A percentile compares a stretch with the other conserved stretches of the same genome.
Evolutionary conservation across 164 flowering plant species (phyloP).

Genomic region (Aristolochia californica): DNA sequence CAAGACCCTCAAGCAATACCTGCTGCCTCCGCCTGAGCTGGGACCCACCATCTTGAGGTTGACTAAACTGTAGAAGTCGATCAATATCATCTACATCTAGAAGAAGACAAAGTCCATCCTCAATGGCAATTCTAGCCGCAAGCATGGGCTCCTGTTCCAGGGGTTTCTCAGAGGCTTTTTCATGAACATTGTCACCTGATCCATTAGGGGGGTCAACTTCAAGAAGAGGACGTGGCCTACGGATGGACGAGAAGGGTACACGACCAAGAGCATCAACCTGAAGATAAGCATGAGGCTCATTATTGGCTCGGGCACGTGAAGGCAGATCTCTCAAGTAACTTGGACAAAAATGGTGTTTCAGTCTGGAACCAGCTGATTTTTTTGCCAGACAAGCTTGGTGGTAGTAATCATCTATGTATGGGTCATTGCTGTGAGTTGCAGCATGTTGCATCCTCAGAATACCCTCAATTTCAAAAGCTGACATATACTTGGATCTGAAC

Average conservation of each 20-base stretch:
- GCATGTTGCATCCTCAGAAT: constrained; percentile 83
- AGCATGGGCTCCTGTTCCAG: constrained; percentile 95
- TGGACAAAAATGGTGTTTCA: constrained; percentile 67
- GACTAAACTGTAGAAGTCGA: constrained; percentile 59
- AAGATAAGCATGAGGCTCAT: constrained; percentile 57
- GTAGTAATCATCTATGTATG: constrained; percentile 84
- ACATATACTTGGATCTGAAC: constrained; percentile 78
- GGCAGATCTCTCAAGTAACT: constrained; percentile 59
- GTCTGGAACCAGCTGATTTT: constrained; percentile 54
- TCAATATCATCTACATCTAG: constrained; percentile 94
- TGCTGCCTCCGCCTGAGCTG: constrained; percentile 65
- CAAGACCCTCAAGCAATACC: constrained; percentile 68
- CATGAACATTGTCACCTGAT: constrained; percentile 29
- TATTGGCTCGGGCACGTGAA: constrained; percentile 45
- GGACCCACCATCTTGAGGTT: constrained; percentile 76
- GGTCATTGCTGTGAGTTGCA: constrained; percentile 81
- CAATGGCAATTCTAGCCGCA: constrained; percentile 80
- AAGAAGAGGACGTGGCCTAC: constrained; percentile 83
- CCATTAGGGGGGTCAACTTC: constrained; percentile 56
- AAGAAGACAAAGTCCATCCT: constrained; percentile 75
- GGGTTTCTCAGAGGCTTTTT: constrained; percentile 55
- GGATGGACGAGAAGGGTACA: constrained; percentile 61
- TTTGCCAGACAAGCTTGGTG: constrained; percentile 82
- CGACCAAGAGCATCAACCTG: constrained; percentile 72
- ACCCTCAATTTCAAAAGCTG: constrained; percentile 78